Evolutionary conservation across 164 flowering plant species (phyloP).

Genomic region (Sedum album): DNA sequence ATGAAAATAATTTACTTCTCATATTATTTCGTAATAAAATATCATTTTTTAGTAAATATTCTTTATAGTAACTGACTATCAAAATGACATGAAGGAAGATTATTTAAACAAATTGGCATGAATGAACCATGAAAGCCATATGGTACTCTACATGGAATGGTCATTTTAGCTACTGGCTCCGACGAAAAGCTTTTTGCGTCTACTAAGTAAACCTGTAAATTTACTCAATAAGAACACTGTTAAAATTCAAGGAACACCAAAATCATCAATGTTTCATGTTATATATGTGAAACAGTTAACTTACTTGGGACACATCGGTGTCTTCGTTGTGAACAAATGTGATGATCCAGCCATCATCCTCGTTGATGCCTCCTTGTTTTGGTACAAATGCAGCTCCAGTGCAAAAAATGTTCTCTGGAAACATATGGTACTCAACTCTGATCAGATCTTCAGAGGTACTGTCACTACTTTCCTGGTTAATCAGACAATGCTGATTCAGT

Average conservation of each 20-base stretch:
- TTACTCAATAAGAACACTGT: neutral
- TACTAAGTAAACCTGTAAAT: neutral
- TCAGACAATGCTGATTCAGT: neutral
- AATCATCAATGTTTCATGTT: neutral
- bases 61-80: neutral
- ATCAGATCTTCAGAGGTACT: conserved; percentile 17
- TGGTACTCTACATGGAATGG: conserved; percentile 6
- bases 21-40: no score
- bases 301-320: conserved; percentile 41
- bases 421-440: conserved; percentile 43
- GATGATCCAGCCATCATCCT: conserved; percentile 67
- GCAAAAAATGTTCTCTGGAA: conserved; percentile 40
- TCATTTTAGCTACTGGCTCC: neutral
- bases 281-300: neutral
- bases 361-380: conserved; percentile 26
- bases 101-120: neutral
- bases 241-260: neutral
- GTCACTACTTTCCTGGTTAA: neutral
- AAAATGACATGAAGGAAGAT: neutral
- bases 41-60: no score
- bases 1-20: no score
- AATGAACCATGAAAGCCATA: conserved; percentile 6
- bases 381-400: conserved; percentile 50
- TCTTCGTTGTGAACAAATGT: conserved; percentile 52
- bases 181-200: neutral